These are phyloP conservation scores for Coniochaeta sp. DNA, from an alignment of 2,329 filamentous ascomycete genomes.

Conservation along the genomic window DNA sequence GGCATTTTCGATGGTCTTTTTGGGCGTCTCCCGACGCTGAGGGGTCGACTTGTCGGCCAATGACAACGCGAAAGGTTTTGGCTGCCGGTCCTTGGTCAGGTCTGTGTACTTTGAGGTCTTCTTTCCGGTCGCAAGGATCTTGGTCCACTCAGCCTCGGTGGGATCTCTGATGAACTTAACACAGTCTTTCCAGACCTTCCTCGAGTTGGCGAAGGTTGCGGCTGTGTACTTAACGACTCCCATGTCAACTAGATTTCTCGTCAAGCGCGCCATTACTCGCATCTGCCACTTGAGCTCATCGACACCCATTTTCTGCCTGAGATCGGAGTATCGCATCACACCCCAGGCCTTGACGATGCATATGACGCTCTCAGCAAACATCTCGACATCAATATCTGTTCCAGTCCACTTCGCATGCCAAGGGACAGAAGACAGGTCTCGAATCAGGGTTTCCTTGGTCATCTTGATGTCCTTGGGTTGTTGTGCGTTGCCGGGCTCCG, in stretches of 20 bases:
- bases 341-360: conserved; percentile 51
- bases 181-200: conserved; percentile 53
- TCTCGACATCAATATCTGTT: conserved; percentile 50
- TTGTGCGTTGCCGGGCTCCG: conserved; percentile 19
- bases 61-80: conserved; percentile 18
- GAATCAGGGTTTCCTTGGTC: conserved; percentile 22
- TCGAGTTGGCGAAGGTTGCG: conserved; percentile 40
- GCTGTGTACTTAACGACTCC: conserved; percentile 52
- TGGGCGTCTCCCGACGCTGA: conserved; percentile 5
- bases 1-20: conserved; percentile 6
- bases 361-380: conserved; percentile 50
- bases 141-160: conserved; percentile 48
- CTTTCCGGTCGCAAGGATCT: conserved; percentile 45
- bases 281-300: conserved; percentile 50
- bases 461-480: conserved; percentile 20
- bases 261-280: conserved; percentile 52
- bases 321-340: conserved; percentile 50
- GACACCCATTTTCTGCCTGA: conserved; percentile 51
- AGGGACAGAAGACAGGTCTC: conserved; percentile 45
- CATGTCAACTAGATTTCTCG: conserved; percentile 48
- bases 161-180: conserved; percentile 52
- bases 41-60: conserved; percentile 10
- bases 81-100: conserved; percentile 14
- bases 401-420: conserved; percentile 52
- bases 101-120: conserved; percentile 21